Base-by-base conservation (phyloP, 495 filamentous ascomycete species). In the Aspergillus baeticus region DNA sequence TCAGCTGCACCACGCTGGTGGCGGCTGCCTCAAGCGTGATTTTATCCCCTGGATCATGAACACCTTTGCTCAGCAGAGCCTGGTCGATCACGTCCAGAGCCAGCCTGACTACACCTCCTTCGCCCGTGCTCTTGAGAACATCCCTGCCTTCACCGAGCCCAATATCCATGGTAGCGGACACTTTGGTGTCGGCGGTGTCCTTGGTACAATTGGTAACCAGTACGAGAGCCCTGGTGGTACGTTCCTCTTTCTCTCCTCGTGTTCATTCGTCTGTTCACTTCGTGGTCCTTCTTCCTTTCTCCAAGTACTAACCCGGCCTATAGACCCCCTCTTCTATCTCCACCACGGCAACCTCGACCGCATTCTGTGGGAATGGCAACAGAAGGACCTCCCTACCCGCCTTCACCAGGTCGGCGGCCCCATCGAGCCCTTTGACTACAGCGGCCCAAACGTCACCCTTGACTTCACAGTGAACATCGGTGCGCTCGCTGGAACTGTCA, bases 321-420 rank as follows among this genome's bases (percentile, higher is more conserved):
- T 29, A 61, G 80, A 84, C 61, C 81, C 80, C 1, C 59, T 83
- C 6, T 82, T 82, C 64, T 83, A 74, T 53, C 73, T 83, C 37
- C 81, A 83, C 58, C 78, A 82, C 54, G 69, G 69, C 13, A 69
- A 81, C 31, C 61, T 83, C 0, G 81, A 83, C 59, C 72, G 80
- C 1, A 47, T 83, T 6, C 80, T 79, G 72, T 83, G 78, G 79
- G 62, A 74, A 37, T 84, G 81, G 82, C 79, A 83, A 61, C 71
- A 78, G 60, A 61, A 72, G 29, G 65, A 77, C 58, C 63, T 60
- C 10, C 44, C 39, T 1, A 21, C 36, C n/a, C 57, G 60, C 26
- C 46, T 58, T 10, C 63, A 61, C 29, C 46, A 66, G 31, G 63
- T 66, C 29, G 60, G 63, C 1, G 63, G 63, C 5, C 63, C 57